These are phyloP conservation scores for Mycena metata DNA, from an alignment of 768 basidiomycete genomes.

Conservation along the genomic window DNA sequence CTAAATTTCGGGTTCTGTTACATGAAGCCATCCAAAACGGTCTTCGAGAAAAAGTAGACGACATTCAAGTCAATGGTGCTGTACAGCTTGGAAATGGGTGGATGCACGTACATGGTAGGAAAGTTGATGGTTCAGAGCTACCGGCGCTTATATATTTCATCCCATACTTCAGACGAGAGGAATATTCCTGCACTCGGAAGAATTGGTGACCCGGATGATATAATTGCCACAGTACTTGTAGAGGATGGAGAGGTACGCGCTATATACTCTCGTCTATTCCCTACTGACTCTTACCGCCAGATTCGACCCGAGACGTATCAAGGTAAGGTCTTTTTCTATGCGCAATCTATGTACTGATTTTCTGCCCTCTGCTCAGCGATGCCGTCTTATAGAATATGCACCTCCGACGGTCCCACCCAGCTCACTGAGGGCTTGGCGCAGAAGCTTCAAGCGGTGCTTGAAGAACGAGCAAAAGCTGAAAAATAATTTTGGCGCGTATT, in stretches of 20 bases:
- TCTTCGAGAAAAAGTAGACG: slow-evolving; percentile 71
- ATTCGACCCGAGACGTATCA: slow-evolving; percentile 81
- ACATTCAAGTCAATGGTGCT: slow-evolving; percentile 75
- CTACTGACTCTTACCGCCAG: slow-evolving; percentile 49
- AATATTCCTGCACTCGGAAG: slow-evolving; percentile 82
- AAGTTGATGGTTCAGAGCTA: background rate
- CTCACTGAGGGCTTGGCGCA: slow-evolving; percentile 76
- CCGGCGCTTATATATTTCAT: slow-evolving; percentile 16
- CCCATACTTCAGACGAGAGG: slow-evolving; percentile 67
- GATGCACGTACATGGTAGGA: slow-evolving; percentile 84
- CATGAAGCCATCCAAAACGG: slow-evolving; percentile 71
- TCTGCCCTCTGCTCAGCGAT: slow-evolving; percentile 56
- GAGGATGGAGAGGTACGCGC: slow-evolving; percentile 71
- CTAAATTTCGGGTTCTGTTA: slow-evolving; percentile 68
- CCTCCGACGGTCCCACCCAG: slow-evolving; percentile 76
- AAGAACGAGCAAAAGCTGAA: slow-evolving; percentile 49
- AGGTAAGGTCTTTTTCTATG: slow-evolving; percentile 15
- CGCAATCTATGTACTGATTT: background rate
- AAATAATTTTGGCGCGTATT: background rate
- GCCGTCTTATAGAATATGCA: slow-evolving; percentile 88
- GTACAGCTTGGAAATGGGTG: slow-evolving; percentile 79
- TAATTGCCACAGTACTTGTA: slow-evolving; percentile 82
- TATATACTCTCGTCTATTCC: slow-evolving; percentile 7
- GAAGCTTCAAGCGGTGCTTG: slow-evolving; percentile 59
- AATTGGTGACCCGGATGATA: slow-evolving; percentile 88